phyloP scores from a whole-genome alignment of 257 asterid genomes.

The Thymus mandschuricus region DNA sequence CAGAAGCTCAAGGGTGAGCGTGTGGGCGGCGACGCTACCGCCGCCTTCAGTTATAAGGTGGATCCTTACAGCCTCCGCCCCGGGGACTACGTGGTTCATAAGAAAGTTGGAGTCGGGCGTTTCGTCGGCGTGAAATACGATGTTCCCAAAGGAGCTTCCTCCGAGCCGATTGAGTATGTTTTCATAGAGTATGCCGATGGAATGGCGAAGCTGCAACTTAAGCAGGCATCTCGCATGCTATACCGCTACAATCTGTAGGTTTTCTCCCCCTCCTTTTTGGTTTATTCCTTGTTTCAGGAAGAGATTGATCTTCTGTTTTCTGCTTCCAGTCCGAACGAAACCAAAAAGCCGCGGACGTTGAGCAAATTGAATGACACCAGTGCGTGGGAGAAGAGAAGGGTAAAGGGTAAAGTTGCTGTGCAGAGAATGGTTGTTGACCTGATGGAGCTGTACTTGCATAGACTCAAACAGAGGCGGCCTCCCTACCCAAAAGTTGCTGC shows the following conservation, averaged over 20 bases:
- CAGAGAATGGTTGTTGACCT: conserved; percentile 97
- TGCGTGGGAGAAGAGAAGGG: conserved; percentile 94
- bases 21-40: conserved; percentile 28
- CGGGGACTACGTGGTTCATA: conserved; percentile 93
- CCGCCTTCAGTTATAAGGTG: conserved; percentile 65
- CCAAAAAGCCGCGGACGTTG: conserved; percentile 71
- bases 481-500: conserved; percentile 70
- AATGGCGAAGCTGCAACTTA: conserved; percentile 88
- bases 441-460: conserved; percentile 93
- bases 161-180: conserved; percentile 75
- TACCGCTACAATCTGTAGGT: conserved; percentile 91
- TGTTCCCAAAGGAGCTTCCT: conserved; percentile 51
- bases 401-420: conserved; percentile 97
- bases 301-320: conserved; percentile 28
- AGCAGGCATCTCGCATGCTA: conserved; percentile 87
- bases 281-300: not conserved
- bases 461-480: conserved; percentile 91
- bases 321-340: conserved; percentile 79
- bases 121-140: conserved; percentile 78
- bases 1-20: conserved; percentile 77
- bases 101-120: conserved; percentile 85
- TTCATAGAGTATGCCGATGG: conserved; percentile 96
- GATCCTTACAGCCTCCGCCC: conserved; percentile 81
- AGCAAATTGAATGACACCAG: conserved; percentile 86
- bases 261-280: not conserved